Percentiles rank a stretch among this genome's conserved stretches.
Conservation (phyloP, 2,329 filamentous ascomycete genomes). For the Xylaria sp. region DNA sequence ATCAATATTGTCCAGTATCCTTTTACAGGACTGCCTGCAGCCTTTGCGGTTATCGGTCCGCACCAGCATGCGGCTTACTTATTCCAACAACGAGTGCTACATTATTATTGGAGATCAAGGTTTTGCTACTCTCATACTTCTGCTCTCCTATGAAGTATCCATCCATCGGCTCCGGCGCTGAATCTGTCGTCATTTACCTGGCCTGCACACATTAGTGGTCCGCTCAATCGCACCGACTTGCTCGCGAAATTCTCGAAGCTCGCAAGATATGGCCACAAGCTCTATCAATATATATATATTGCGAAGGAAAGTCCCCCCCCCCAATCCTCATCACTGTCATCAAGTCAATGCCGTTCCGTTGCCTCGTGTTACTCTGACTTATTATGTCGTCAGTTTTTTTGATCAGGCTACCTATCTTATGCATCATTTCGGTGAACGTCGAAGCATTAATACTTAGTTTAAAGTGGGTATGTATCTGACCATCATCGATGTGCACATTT, state of each 20-base stretch:
- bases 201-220: not conserved
- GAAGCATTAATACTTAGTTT: not conserved
- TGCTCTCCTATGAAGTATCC: not conserved
- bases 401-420: not conserved
- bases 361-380: not conserved
- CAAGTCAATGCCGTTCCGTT: not conserved
- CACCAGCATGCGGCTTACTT: too few species aligned
- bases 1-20: too few species aligned
- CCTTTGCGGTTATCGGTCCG: too few species aligned
- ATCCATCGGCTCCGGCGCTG: not conserved
- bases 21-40: too few species aligned
- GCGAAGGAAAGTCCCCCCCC: not conserved
- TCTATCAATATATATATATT: not conserved
- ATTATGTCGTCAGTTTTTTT: not conserved
- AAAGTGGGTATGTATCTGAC: too few species aligned
- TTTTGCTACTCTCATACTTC: not conserved
- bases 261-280: not conserved
- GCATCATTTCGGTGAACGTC: not conserved
- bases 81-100: too few species aligned
- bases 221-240: not conserved
- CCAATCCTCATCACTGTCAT: not conserved
- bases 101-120: not conserved
- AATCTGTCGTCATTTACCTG: not conserved
- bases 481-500: too few species aligned
- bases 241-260: not conserved